A percentile compares a stretch with the other conserved stretches of the same genome.
These are phyloP conservation scores for Coelastrella sp. DNA, from an alignment of 139 green algal genomes.

Conservation along the genomic window DNA sequence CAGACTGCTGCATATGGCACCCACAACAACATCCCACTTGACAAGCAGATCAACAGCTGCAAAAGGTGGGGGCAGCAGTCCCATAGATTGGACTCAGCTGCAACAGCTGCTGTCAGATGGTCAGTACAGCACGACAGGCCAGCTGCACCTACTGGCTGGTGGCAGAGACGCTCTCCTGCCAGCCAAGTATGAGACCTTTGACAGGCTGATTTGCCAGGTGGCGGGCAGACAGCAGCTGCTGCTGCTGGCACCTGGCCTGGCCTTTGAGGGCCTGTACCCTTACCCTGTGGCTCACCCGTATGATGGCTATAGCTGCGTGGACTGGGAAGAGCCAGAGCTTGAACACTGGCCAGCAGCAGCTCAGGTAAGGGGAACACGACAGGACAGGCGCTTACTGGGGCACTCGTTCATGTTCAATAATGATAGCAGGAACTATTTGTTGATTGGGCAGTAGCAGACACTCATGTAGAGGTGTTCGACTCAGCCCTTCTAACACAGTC, in stretches of 20 bases:
- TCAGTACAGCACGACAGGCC: slow-evolving; percentile 5
- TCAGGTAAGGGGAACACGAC: neutral
- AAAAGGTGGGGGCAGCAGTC: slow-evolving; percentile 27
- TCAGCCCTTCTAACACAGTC: neutral
- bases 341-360: slow-evolving; percentile 32
- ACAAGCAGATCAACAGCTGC: neutral
- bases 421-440: neutral
- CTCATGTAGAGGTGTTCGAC: neutral
- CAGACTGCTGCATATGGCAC: slow-evolving; percentile 22
- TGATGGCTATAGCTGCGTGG: slow-evolving; percentile 79
- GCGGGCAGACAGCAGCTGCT: slow-evolving; percentile 69
- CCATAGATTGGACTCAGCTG: slow-evolving; percentile 40
- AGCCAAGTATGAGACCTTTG: slow-evolving; percentile 51
- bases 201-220: slow-evolving; percentile 64
- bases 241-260: slow-evolving; percentile 66
- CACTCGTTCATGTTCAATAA: too few relatives aligned
- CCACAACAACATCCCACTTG: neutral
- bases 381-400: too few relatives aligned
- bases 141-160: slow-evolving; percentile 59
- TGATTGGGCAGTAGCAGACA: neutral
- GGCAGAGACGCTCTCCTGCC: slow-evolving; percentile 61
- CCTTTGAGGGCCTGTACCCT: slow-evolving; percentile 74
- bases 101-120: slow-evolving; percentile 19
- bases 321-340: slow-evolving; percentile 69
- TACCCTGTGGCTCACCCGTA: slow-evolving; percentile 84